These are phyloP conservation scores for Ogataea henricii DNA, from an alignment of 805 yeast genomes.

Conservation along the genomic window DNA sequence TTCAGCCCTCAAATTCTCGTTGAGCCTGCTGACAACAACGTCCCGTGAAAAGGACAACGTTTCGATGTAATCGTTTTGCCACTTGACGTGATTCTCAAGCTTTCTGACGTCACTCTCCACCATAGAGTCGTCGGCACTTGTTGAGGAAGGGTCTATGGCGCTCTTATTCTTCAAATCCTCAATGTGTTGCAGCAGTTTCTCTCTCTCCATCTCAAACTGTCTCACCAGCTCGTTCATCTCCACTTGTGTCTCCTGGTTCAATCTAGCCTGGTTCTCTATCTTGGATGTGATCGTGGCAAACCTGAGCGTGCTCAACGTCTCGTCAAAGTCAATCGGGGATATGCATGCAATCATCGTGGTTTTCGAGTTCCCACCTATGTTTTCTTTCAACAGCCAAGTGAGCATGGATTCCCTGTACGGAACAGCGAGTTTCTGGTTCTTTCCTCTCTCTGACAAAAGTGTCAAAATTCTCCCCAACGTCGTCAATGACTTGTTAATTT, in stretches of 20 bases:
- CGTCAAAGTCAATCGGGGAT: constrained; percentile 77
- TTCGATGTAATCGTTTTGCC: constrained; percentile 30
- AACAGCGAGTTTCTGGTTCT: constrained; percentile 37
- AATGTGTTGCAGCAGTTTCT: constrained; percentile 22
- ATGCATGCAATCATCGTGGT: constrained; percentile 89
- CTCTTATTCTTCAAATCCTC: constrained; percentile 13
- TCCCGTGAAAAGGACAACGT: constrained; percentile 22
- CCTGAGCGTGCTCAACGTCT: constrained; percentile 70
- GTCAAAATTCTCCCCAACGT: constrained; percentile 72
- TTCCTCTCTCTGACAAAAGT: constrained; percentile 43
- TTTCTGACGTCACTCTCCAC: constrained; percentile 14
- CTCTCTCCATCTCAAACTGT: constrained; percentile 30
- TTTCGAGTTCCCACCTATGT: constrained; percentile 78
- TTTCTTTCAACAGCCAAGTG: constrained; percentile 75
- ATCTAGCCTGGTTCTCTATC: constrained; percentile 61
- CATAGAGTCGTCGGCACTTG: neutral
- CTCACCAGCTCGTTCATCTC: constrained; percentile 37
- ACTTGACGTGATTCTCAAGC: constrained; percentile 27
- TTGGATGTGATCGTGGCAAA: constrained; percentile 78
- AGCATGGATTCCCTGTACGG: constrained; percentile 77
- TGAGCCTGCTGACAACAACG: constrained; percentile 11
- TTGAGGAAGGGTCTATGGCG: neutral
- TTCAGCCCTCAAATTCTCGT: neutral
- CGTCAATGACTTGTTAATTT: constrained; percentile 76
- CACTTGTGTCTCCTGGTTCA: constrained; percentile 45